A percentile compares a stretch with the other conserved stretches of the same genome.
phyloP scores from a whole-genome alignment of 345 rosid genomes.

The Syzygium aromaticum region DNA sequence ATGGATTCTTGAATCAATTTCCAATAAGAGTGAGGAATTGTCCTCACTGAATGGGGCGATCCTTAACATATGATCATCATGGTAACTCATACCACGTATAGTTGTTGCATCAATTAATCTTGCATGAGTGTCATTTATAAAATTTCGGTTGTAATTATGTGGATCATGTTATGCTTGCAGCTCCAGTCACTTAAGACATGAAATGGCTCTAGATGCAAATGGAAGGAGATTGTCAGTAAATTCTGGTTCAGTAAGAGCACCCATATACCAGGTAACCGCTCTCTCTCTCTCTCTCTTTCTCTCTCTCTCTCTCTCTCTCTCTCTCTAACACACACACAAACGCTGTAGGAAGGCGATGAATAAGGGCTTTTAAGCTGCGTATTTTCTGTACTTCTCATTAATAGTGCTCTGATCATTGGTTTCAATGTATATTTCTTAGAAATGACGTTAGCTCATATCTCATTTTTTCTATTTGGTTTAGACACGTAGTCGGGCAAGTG shows the following conservation, averaged over 20 bases:
- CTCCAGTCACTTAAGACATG: constrained; percentile 27
- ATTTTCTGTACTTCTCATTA: background rate
- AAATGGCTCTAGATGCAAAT: constrained; percentile 56
- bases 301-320: background rate
- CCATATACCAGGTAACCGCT: constrained; percentile 43
- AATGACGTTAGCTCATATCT: background rate
- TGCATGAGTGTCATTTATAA: background rate
- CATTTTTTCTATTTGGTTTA: constrained; percentile 1
- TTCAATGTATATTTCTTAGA: background rate
- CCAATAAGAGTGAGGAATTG: background rate
- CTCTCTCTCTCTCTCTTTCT: background rate
- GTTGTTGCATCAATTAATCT: background rate
- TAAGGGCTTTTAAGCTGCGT: background rate
- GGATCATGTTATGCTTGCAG: constrained; percentile 29
- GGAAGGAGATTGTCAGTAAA: constrained; percentile 46
- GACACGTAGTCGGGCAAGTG: constrained; percentile 41
- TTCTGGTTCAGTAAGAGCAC: constrained; percentile 51
- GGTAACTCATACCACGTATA: background rate
- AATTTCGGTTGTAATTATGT: background rate
- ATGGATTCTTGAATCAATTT: background rate
- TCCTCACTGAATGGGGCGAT: background rate
- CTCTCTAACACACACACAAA: background rate
- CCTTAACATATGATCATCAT: background rate
- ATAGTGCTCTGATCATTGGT: background rate
- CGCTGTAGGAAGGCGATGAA: background rate